These are phyloP conservation scores for Harringtonia aguacate DNA, from an alignment of 2,329 filamentous ascomycete species.

Conservation along the genomic window DNA sequence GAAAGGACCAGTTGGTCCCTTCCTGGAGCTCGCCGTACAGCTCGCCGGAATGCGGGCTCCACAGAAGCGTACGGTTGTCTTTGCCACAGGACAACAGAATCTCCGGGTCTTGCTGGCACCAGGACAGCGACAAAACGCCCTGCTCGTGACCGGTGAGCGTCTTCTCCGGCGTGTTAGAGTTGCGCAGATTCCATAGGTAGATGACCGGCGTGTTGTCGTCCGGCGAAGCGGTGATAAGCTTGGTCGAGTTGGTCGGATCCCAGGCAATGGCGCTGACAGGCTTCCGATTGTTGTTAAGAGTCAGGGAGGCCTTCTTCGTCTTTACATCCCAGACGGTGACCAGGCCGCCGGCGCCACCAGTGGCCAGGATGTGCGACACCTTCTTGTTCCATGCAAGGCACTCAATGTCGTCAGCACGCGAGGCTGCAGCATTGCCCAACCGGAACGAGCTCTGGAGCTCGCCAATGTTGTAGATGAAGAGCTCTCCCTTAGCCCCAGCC, in stretches of 20 bases:
- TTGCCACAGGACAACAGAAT: constrained; percentile 89
- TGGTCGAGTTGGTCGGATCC: constrained; percentile 93
- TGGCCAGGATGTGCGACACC: constrained; percentile 91
- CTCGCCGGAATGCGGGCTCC: constrained; percentile 90
- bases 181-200: constrained; percentile 86
- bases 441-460: constrained; percentile 82
- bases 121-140: constrained; percentile 85
- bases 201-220: constrained; percentile 84
- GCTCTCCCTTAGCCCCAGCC: constrained; percentile 86
- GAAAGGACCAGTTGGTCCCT: constrained; percentile 98
- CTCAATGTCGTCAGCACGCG: constrained; percentile 88
- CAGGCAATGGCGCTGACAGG: constrained; percentile 91
- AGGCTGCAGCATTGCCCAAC: constrained; percentile 67
- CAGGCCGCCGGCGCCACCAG: constrained; percentile 84
- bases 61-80: constrained; percentile 89
- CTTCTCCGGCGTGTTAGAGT: constrained; percentile 88
- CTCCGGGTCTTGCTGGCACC: constrained; percentile 86
- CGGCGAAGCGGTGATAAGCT: constrained; percentile 84
- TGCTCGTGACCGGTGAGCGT: constrained; percentile 87
- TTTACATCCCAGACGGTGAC: constrained; percentile 98
- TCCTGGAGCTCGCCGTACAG: constrained; percentile 87
- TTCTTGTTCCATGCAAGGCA: constrained; percentile 98
- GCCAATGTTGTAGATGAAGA: constrained; percentile 91
- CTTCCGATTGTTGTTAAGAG: constrained; percentile 90
- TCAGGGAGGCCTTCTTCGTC: constrained; percentile 93